These are phyloP conservation scores for Blastobotrys mokoenaii DNA, from an alignment of 805 yeast genomes.

Conservation along the genomic window DNA sequence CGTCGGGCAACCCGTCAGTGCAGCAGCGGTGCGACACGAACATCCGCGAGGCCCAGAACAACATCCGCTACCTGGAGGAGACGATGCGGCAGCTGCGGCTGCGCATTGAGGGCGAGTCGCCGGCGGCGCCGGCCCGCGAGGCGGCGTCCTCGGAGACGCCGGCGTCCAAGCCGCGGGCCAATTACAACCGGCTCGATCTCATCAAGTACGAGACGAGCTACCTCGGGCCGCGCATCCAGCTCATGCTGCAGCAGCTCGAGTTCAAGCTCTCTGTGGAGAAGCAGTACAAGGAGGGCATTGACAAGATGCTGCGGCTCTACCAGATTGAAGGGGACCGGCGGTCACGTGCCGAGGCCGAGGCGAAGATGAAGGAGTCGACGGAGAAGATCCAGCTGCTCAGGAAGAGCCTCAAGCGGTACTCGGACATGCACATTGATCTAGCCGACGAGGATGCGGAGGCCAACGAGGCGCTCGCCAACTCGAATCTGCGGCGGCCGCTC, in stretches of 20 bases:
- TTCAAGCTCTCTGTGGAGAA: slow-evolving; percentile 90
- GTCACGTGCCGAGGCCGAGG: slow-evolving; percentile 79
- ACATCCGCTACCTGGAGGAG: slow-evolving; percentile 79
- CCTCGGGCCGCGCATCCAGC: slow-evolving; percentile 86
- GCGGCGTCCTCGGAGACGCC: slow-evolving; percentile 1
- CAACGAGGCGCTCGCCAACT: slow-evolving; percentile 56
- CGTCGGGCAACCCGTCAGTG: slow-evolving; percentile 71
- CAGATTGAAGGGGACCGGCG: slow-evolving; percentile 86
- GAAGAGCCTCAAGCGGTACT: slow-evolving; percentile 77
- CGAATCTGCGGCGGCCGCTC: slow-evolving; percentile 69
- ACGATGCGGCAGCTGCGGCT: slow-evolving; percentile 55
- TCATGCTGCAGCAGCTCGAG: slow-evolving; percentile 90
- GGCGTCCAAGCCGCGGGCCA: slow-evolving; percentile 5
- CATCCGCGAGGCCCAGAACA: slow-evolving; percentile 84
- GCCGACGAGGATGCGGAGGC: slow-evolving; percentile 35
- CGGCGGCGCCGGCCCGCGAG: slow-evolving; percentile 5
- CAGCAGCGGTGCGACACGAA: slow-evolving; percentile 86
- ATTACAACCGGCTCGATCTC: slow-evolving; percentile 44
- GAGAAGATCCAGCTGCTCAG: slow-evolving; percentile 77
- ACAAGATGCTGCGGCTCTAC: slow-evolving; percentile 77
- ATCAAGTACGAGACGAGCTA: slow-evolving; percentile 91
- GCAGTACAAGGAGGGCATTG: slow-evolving; percentile 88
- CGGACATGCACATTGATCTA: slow-evolving; percentile 71
- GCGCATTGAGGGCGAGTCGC: slow-evolving; percentile 7
- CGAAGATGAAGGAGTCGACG: slow-evolving; percentile 75